Base-by-base conservation (phyloP, 2,329 filamentous ascomycete species). In the Fusarium nanum region DNA sequence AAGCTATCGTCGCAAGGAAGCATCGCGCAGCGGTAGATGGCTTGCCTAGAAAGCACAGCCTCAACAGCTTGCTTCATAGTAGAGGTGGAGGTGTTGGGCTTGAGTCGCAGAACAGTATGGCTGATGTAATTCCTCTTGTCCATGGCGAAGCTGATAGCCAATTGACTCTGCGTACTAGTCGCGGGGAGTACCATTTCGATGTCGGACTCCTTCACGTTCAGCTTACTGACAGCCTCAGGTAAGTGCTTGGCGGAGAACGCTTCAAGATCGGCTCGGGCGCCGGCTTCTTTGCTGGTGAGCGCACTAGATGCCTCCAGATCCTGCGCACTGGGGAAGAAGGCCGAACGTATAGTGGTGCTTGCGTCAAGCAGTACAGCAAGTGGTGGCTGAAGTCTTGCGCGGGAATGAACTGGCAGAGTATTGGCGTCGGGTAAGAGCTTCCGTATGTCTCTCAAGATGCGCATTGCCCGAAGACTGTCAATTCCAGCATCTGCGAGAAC, bases 401-500 rank as follows among this genome's bases (percentile, higher is more conserved):
- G 10, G 5, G 12, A 9, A n/a, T 37, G 28, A 28, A 12, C 28
- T 13, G 28, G 28, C 28, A 28, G 11, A 28, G 28, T 13, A 13
- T 28, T 13, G 28, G 28, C 28, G 11, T 28, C 28, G 6, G 28
- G 28, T 28, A 28, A 12, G 11, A 28, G 5, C 28, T 28, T 28
- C 28, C 28, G 28, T 28, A 68, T 45, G 5, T 69, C 60, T n/a
- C 65, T 30, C 22, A 68, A 16, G 1, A 66, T 18, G 3, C 60
- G 64, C 66, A 68, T 68, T 12, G 60, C 66, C 9, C 45, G 49
- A 7, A 68, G 60, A 30, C 66, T 68, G 16, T 68, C 66, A 1
- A 68, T 55, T 0, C 66, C 66, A 37, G 45, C 34, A 9, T 69
- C 41, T 0, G 8, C n/a, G 2, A 68, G 54, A 1, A 12, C 13